These are phyloP conservation scores for Xylaria longipes DNA, from an alignment of 495 filamentous ascomycete genomes.

Conservation along the genomic window DNA sequence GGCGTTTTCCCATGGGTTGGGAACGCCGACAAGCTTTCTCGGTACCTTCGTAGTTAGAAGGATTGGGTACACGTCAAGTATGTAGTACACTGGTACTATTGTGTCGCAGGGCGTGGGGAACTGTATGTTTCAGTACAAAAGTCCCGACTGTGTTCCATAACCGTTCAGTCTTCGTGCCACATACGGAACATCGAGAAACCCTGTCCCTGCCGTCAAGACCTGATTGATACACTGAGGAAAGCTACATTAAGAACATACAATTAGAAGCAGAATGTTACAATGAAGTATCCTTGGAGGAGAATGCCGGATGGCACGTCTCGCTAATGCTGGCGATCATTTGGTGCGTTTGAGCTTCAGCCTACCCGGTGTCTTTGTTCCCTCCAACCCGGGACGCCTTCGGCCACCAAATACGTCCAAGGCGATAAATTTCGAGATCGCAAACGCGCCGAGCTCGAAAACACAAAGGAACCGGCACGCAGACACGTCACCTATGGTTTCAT, in stretches of 20 bases:
- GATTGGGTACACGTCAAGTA: not conserved
- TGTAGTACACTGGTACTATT: not conserved
- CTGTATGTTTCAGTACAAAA: not conserved
- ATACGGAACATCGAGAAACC: not conserved
- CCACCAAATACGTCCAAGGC: constrained; percentile 6
- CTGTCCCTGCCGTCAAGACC: not conserved
- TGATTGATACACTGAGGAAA: not conserved
- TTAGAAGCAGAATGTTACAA: not conserved
- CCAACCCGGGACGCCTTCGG: not conserved
- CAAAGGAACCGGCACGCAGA: not conserved
- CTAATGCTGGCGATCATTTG: not conserved
- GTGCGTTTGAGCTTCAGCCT: not conserved
- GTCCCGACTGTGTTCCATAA: not conserved
- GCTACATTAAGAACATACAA: not conserved
- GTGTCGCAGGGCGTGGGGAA: not conserved
- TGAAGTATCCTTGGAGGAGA: not conserved
- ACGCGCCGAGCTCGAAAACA: not conserved
- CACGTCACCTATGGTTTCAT: constrained; percentile 3
- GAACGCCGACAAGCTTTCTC: not conserved
- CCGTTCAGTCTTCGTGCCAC: not conserved
- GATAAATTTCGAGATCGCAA: not conserved
- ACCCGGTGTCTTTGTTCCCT: not conserved
- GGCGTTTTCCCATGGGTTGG: not conserved
- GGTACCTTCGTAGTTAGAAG: not conserved
- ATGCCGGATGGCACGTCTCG: not conserved